Evolutionary conservation across 139 green algal genomes (phyloP), one percentile per base, ranked within the genome.

Genomic region (Limnomonas spitsbergensis): DNA sequence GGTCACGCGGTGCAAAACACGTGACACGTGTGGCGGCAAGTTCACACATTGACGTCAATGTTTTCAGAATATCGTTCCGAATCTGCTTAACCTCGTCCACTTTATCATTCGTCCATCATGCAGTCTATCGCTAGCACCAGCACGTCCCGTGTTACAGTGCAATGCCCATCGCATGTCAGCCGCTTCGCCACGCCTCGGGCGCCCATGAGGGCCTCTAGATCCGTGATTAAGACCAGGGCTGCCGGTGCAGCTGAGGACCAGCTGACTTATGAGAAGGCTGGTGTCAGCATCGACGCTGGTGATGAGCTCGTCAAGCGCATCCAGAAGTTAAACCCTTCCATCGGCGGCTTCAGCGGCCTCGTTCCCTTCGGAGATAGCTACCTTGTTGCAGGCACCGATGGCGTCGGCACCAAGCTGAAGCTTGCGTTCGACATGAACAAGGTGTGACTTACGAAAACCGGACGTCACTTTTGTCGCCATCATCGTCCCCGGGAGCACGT

Each of bases 321-420:
- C 77, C 83, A 94, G 73, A 94, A 95, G 86, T 85, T 98, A 66
- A 95, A 95, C 78, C 93, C 94, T 34, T 85, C 77, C 77, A 98
- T 99, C 34, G 96, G 96, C 24, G 95, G 95, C 72, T 99, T 99
- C 80, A 94, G 89, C 40, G 95, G 95, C 34, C 83, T 98, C 66
- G 96, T 97, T 36, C 96, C 96, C 1, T 99, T 99, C 81, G 95
- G 95, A 90, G 96, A 99, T 79, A 93, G 85, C 0, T 99, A 93
- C 80, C 82, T 99, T 2, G 96, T 99, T 37, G 91, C 95, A 24
- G 95, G 95, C 77, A 99, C 95, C 3, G 95, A 99, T 78, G 95
- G 95, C 38, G 95, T 99, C 2, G 95, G 95, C 71, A 99, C 95
- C 53, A 99, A 99, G 86, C 92, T 99, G 0, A 98, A 98, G 87